A percentile compares a stretch with the other conserved stretches of the same genome.
Conservation (phyloP, 1,284 basidiomycete genomes). For the Porodaedalea pini region DNA sequence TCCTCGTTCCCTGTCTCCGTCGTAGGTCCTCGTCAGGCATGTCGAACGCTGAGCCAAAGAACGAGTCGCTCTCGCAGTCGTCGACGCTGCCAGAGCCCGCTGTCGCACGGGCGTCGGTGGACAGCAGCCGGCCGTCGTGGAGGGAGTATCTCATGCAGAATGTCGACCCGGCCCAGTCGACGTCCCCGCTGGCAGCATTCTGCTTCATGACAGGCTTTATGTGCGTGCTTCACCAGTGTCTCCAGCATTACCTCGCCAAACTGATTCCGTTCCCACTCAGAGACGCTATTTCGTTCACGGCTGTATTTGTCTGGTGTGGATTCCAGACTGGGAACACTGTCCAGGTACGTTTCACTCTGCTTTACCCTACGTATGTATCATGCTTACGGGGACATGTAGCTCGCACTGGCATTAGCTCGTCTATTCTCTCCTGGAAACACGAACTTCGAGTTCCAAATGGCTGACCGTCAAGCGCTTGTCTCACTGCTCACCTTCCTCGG, state of each 20-base stretch:
- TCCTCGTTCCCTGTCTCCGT: not conserved
- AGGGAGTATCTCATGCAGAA: constrained; percentile 40
- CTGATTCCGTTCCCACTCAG: constrained; percentile 34
- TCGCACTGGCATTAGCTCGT: constrained; percentile 58
- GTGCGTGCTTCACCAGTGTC: constrained; percentile 36
- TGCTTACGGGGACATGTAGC: constrained; percentile 35
- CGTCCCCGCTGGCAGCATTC: constrained; percentile 63
- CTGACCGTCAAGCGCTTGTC: constrained; percentile 78
- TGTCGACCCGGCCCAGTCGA: constrained; percentile 58
- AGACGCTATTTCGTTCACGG: constrained; percentile 73
- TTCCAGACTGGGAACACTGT: constrained; percentile 80
- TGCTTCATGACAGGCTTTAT: constrained; percentile 88
- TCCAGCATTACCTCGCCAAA: not conserved
- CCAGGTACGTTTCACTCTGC: constrained; percentile 41
- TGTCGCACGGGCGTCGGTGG: not conserved
- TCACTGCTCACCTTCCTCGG: constrained; percentile 72
- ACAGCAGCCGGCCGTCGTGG: not conserved
- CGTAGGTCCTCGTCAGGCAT: not conserved
- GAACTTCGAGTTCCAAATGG: constrained; percentile 62
- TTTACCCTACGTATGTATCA: not conserved
- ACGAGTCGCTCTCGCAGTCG: not conserved
- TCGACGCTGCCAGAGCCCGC: constrained; percentile 7
- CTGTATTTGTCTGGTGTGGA: constrained; percentile 82
- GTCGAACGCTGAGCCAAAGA: not conserved
- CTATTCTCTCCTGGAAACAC: constrained; percentile 51